Conservation (phyloP, 208 protist species). For the Blastocrithidia nonstop region DNA sequence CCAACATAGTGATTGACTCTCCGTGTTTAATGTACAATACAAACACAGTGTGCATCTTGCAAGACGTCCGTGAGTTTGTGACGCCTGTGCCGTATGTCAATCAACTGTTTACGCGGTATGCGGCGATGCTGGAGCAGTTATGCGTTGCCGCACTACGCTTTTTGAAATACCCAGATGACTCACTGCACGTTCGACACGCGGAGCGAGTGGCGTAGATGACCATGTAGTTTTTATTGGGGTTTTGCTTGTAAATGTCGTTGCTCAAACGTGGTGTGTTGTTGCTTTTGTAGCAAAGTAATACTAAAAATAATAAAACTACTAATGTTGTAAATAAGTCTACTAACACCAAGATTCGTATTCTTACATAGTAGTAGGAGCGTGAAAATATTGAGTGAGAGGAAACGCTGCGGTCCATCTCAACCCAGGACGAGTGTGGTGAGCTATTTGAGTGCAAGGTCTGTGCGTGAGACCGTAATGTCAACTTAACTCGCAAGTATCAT, state of each 20-base stretch:
- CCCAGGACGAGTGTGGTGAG: slow-evolving; percentile 14
- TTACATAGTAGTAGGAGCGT: too few relatives aligned
- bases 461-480: slow-evolving; percentile 30
- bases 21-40: too few relatives aligned
- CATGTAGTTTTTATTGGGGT: slow-evolving; percentile 44
- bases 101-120: slow-evolving; percentile 42
- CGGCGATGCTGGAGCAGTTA: slow-evolving; percentile 36
- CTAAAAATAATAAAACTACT: slow-evolving; percentile 6
- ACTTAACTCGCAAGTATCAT: slow-evolving; percentile 26
- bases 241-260: slow-evolving; percentile 40
- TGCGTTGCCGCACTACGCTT: slow-evolving; percentile 63
- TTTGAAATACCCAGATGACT: slow-evolving; percentile 27
- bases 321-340: slow-evolving; percentile 5
- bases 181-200: slow-evolving; percentile 29
- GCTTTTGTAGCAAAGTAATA: slow-evolving; percentile 9
- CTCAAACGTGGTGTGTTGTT: slow-evolving; percentile 18
- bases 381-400: too few relatives aligned
- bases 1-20: too few relatives aligned
- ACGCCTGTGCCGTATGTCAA: slow-evolving; percentile 58
- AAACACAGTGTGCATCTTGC: slow-evolving; percentile 28
- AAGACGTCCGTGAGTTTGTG: slow-evolving; percentile 25
- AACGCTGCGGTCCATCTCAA: too few relatives aligned
- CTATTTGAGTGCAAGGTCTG: slow-evolving; percentile 31
- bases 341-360: too few relatives aligned
- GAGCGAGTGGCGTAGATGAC: slow-evolving; percentile 20